Evolutionary conservation across 2,329 filamentous ascomycete genomes (phyloP), one percentile per base, ranked within the genome.

Genomic region (Byssothecium circinans): DNA sequence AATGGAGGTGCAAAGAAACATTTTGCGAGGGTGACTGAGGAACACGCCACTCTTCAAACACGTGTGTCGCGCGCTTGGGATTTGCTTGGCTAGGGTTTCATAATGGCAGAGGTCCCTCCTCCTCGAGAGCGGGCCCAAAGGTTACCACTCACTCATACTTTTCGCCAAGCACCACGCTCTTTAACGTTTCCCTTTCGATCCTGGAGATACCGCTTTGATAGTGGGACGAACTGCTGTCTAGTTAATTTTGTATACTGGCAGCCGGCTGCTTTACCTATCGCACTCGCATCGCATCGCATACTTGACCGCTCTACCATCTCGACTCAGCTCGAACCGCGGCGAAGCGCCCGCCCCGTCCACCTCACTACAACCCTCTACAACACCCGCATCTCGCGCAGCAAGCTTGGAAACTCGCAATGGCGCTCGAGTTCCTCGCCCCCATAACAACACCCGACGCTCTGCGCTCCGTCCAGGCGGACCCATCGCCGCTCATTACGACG

Each of bases 401-500:
- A 30, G 4, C 14, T 19, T 14, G 6, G 19, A 35, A 44, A 27
- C 5, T 15, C 12, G 58, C 40, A 17, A 65, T 65, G 62, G 60
- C 56, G 27, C 61, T 60, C 52, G 61, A 62, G 7, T 66, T 57
- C 44, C 62, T 66, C 39, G 61, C 62, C 39, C 62, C 62, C 10
- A 64, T 66, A n/a, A 61, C 63, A 25, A 66, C 63, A 15, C 63
- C 63, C 3, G 52, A 60, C 19, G 63, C 63, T n/a, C 52, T 66
- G 30, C 63, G 63, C 44, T 64, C 60, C 23, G 61, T 66, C n/a
- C 55, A 66, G 47, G 61, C 61, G 25, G 63, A 91, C 68, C 87
- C 88, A 10, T 86, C 91, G 2, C 94, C 92, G 14, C 91, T 97
- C 60, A 82, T 96, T 58, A 86, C 86, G 15, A 95, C 91, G 0